Evolutionary conservation across 306 rosid genomes (phyloP).

Genomic region (Hippophae tibetana): DNA sequence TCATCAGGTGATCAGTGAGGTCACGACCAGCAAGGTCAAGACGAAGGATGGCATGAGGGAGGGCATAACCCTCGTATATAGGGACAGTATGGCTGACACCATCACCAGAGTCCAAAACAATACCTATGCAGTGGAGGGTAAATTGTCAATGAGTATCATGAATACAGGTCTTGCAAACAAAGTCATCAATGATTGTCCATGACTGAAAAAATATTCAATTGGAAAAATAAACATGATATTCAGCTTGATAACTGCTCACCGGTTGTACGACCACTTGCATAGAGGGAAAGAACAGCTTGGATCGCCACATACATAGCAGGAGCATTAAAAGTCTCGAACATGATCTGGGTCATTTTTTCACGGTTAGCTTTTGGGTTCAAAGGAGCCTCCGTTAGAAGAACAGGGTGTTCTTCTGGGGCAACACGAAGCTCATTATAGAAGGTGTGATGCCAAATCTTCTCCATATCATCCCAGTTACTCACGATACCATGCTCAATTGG

Average conservation of each 20-base stretch:
- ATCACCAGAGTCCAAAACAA: conserved; percentile 97
- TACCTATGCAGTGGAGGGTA: conserved; percentile 44
- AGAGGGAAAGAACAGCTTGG: conserved; percentile 95
- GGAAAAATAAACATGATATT: neutral
- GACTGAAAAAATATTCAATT: neutral
- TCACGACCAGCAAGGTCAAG: conserved; percentile 97
- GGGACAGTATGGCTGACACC: conserved; percentile 99
- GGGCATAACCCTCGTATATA: conserved; percentile 95
- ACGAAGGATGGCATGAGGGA: conserved; percentile 99
- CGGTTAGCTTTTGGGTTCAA: conserved; percentile 97
- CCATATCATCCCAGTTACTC: conserved; percentile 99
- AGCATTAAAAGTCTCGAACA: conserved; percentile 95
- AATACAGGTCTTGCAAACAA: neutral
- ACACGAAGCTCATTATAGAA: conserved; percentile 98
- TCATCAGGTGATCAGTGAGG: conserved; percentile 93
- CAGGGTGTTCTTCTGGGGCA: conserved; percentile 99
- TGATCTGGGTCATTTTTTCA: conserved; percentile 98
- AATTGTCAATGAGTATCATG: neutral
- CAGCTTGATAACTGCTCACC: conserved; percentile 40
- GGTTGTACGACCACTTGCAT: conserved; percentile 99
- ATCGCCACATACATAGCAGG: conserved; percentile 99
- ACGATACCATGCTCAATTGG: conserved; percentile 99
- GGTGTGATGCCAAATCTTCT: conserved; percentile 99
- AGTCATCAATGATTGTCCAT: too few relatives aligned
- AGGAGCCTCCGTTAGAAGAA: conserved; percentile 96